Evolutionary conservation across 1,284 basidiomycete genomes (phyloP).

Genomic region (Ustilago sp.): DNA sequence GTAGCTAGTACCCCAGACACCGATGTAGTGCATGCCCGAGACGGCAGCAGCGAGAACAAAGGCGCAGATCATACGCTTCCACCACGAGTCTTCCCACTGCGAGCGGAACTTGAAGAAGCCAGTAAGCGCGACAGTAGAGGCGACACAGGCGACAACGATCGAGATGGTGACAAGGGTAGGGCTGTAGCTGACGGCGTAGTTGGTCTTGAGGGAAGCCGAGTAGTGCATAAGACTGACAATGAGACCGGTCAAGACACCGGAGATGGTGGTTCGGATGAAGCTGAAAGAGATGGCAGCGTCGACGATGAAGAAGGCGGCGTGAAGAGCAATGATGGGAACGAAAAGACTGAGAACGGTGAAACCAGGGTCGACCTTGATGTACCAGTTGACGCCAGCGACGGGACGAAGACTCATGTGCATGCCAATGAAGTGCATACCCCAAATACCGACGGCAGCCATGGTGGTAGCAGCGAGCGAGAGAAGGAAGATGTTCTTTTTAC

Average conservation of each 20-base stretch:
- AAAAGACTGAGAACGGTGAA: constrained; percentile 72
- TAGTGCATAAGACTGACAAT: constrained; percentile 76
- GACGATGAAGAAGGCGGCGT: constrained; percentile 72
- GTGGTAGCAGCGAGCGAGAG: constrained; percentile 74
- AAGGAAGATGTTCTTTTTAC: constrained; percentile 70
- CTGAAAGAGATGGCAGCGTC: constrained; percentile 71
- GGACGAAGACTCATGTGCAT: constrained; percentile 71
- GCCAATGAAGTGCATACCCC: constrained; percentile 72
- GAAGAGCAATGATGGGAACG: constrained; percentile 71
- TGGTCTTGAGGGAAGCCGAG: constrained; percentile 71
- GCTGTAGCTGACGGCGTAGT: constrained; percentile 65
- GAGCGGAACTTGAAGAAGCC: constrained; percentile 72
- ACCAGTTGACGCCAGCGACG: constrained; percentile 70
- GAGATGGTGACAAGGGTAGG: constrained; percentile 71
- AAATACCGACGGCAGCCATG: constrained; percentile 66
- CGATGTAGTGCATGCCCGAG: constrained; percentile 73
- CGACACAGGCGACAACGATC: constrained; percentile 72
- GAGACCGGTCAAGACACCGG: constrained; percentile 81
- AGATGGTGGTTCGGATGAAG: constrained; percentile 70
- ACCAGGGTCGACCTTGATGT: constrained; percentile 70
- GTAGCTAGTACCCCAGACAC: constrained; percentile 72
- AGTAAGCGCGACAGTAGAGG: constrained; percentile 71
- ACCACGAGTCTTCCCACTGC: constrained; percentile 73
- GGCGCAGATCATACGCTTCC: constrained; percentile 71
- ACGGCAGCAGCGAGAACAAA: constrained; percentile 71